These are phyloP conservation scores for Lantana camara DNA, from an alignment of 257 asterid genomes.

Conservation along the genomic window DNA sequence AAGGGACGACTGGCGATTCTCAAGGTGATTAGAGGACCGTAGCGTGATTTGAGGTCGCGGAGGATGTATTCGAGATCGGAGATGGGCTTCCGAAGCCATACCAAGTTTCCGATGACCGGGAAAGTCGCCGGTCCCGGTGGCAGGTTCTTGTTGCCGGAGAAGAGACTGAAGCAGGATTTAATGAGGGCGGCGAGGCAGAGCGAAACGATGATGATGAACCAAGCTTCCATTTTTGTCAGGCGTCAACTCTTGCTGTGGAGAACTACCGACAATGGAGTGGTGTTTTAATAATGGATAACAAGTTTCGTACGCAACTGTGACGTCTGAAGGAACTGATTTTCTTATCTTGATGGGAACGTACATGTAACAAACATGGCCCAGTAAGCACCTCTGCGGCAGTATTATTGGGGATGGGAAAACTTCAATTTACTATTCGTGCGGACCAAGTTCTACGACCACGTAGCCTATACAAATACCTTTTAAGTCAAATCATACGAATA, in stretches of 20 bases:
- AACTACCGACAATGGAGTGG: too few relatives aligned
- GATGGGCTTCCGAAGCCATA: slow-evolving; percentile 43
- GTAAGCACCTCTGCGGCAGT: too few relatives aligned
- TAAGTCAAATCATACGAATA: too few relatives aligned
- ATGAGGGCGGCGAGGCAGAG: slow-evolving; percentile 49
- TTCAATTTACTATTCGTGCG: too few relatives aligned
- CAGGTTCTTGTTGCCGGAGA: slow-evolving; percentile 18
- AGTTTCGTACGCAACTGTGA: too few relatives aligned
- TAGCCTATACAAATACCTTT: too few relatives aligned
- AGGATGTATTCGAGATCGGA: slow-evolving; percentile 42
- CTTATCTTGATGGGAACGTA: too few relatives aligned
- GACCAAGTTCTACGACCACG: too few relatives aligned
- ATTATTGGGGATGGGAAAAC: too few relatives aligned
- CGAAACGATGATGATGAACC: slow-evolving; percentile 42
- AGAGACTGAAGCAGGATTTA: slow-evolving; percentile 23
- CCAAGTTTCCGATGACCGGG: slow-evolving; percentile 37
- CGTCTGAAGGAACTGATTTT: too few relatives aligned
- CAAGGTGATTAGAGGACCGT: slow-evolving; percentile 51
- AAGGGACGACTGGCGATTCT: slow-evolving; percentile 30
- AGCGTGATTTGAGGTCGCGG: slow-evolving; percentile 32
- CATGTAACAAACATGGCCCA: too few relatives aligned
- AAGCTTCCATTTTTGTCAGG: slow-evolving; percentile 38
- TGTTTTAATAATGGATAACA: too few relatives aligned
- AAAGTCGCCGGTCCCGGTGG: slow-evolving; percentile 48
- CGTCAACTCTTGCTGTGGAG: neutral